Evolutionary conservation across 352 stramenopile species (phyloP).

Genomic region (Globisporangium abappressorium): DNA sequence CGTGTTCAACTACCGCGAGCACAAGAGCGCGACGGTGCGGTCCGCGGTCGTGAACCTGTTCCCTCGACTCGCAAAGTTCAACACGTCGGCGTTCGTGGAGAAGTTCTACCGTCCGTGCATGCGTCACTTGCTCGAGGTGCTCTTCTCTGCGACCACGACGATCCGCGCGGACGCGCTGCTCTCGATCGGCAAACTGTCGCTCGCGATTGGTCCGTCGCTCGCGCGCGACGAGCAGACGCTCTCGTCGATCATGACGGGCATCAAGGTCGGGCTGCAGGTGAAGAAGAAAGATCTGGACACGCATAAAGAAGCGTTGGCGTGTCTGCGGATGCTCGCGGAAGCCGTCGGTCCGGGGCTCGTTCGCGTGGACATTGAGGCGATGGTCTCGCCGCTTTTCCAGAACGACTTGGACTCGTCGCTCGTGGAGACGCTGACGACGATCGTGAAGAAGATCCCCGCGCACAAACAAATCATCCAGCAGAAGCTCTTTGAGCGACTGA

Average conservation of each 20-base stretch:
- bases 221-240: conserved; percentile 78
- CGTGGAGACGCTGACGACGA: conserved; percentile 80
- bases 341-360: conserved; percentile 67
- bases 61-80: conserved; percentile 85
- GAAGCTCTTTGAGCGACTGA: conserved; percentile 83
- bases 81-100: conserved; percentile 83
- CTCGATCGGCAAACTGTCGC: conserved; percentile 81
- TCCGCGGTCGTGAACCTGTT: conserved; percentile 86
- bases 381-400: conserved; percentile 77
- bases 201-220: conserved; percentile 74
- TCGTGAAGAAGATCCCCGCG: conserved; percentile 80
- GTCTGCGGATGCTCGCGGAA: conserved; percentile 79
- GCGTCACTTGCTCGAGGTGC: conserved; percentile 79
- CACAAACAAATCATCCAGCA: conserved; percentile 79
- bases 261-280: conserved; percentile 82
- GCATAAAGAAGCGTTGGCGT: conserved; percentile 80
- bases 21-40: conserved; percentile 76
- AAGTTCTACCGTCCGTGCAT: conserved; percentile 83
- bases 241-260: conserved; percentile 81
- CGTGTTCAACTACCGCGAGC: conserved; percentile 73
- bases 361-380: conserved; percentile 80
- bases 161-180: conserved; percentile 77
- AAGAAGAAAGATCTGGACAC: conserved; percentile 83
- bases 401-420: conserved; percentile 80
- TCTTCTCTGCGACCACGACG: conserved; percentile 75